phyloP scores from a whole-genome alignment of 2,329 filamentous ascomycete genomes.

The Stachybotrys chartarum region DNA sequence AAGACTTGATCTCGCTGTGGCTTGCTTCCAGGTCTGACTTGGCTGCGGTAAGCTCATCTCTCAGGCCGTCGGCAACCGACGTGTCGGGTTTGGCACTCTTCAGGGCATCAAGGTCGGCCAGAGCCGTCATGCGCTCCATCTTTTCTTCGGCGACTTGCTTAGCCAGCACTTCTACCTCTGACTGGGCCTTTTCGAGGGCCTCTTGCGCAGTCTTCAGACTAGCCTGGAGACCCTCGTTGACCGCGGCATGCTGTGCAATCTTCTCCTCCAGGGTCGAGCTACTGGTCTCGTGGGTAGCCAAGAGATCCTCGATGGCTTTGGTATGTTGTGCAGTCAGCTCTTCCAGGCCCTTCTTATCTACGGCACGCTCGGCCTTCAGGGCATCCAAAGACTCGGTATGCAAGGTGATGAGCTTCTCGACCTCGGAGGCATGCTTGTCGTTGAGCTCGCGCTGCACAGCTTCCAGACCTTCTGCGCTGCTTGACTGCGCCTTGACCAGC shows the following conservation, averaged over 20 bases:
- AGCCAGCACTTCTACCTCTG: conserved; percentile 41
- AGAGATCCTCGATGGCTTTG: conserved; percentile 31
- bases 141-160: conserved; percentile 51
- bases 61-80: conserved; percentile 44
- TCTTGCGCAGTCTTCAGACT: conserved; percentile 31
- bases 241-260: conserved; percentile 25
- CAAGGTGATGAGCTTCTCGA: conserved; percentile 37
- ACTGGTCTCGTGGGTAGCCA: conserved; percentile 28
- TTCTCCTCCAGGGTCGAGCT: conserved; percentile 26
- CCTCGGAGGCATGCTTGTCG: conserved; percentile 35
- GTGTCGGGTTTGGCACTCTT: conserved; percentile 51
- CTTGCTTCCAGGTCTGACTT: conserved; percentile 25
- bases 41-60: conserved; percentile 36
- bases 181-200: conserved; percentile 35
- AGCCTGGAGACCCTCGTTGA: conserved; percentile 26
- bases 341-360: conserved; percentile 35
- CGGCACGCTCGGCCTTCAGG: conserved; percentile 30
- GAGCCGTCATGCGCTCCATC: conserved; percentile 51
- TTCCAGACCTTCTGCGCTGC: conserved; percentile 37
- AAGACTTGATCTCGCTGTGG: conserved; percentile 20
- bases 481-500: conserved; percentile 31
- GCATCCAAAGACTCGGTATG: conserved; percentile 34
- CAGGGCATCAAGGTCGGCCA: conserved; percentile 53
- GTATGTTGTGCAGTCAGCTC: conserved; percentile 29
- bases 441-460: conserved; percentile 37